Base-by-base conservation (phyloP, 306 rosid species). In the Cucumis melo region DNA sequence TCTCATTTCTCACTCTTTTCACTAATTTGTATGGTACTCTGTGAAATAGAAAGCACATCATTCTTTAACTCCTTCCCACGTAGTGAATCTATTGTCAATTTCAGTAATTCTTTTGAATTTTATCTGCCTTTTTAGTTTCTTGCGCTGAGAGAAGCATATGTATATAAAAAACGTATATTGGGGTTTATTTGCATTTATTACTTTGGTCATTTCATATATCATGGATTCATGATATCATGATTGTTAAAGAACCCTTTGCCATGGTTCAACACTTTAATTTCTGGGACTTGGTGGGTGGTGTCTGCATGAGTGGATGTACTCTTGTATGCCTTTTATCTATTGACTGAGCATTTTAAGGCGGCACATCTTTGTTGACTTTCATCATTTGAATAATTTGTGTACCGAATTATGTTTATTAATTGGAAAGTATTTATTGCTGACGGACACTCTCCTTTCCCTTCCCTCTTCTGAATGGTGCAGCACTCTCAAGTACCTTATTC, bases 401-500 rank as follows among this genome's bases (percentile, higher is more conserved):
- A 15, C 60, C 51, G 6, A 9, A 15, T 29, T 32, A 15, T 53
- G 3, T 72, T 50, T 16, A 72, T 72, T 24, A 8, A 23, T 12
- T 51, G 61, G 8, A 73, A 17, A 27, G 1, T 73, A 24, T 53
- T 8, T 19, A 27, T 51, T 73, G 29, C 48, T 73, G 17, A 73
- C 16, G 21, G 3, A 14, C 24, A 27, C 24, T 13, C 15, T 46
- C 57, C 54, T 67, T 70, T 46, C 20, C 14, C 6, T 67, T 24
- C 14, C 19, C 10, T 24, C 19, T 23, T 51, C 46, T 62, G 78
- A 77, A 85, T 80, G 80, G 53, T 83, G 81, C 84, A 79, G 87
- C 83, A 83, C 41, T 88, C 86, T 41, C 93, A 95, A 87, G 79
- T 92, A 72, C 85, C 97, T 17, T 92, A 95, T 84, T 89, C 96